Percentiles rank a stretch among this genome's conserved stretches.
Conservation (phyloP, 441 rosid genomes). For the Pelargonium cotyledonis region DNA sequence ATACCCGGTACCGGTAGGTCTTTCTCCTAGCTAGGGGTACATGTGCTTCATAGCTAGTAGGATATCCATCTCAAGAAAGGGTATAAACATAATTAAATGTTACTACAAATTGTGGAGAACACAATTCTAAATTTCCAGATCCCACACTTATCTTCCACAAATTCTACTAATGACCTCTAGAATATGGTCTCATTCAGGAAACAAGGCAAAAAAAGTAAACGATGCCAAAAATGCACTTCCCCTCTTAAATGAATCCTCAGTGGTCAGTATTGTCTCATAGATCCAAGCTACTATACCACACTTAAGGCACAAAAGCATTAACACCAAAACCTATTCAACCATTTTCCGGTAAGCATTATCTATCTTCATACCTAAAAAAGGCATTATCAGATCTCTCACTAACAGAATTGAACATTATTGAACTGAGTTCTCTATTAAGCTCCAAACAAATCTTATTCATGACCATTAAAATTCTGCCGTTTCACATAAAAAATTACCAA, state of each 20-base stretch:
- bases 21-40: no score
- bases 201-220: background rate
- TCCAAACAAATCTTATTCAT: background rate
- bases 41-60: background rate
- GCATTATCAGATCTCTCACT: background rate
- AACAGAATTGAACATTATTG: background rate
- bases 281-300: slow-evolving; percentile 2
- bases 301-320: background rate
- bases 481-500: background rate
- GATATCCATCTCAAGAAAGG: background rate
- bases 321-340: slow-evolving; percentile 6
- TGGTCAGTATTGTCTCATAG: background rate
- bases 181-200: slow-evolving; percentile 2
- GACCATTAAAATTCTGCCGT: background rate
- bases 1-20: no score
- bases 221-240: background rate
- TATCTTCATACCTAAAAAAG: background rate
- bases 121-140: background rate
- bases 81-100: background rate
- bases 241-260: background rate
- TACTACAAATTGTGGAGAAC: background rate
- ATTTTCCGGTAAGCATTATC: background rate
- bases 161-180: slow-evolving; percentile 4
- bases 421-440: background rate
- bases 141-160: background rate